Base-by-base conservation (phyloP, 1,284 basidiomycete genomes). In the Rhodotorula sp. region DNA sequence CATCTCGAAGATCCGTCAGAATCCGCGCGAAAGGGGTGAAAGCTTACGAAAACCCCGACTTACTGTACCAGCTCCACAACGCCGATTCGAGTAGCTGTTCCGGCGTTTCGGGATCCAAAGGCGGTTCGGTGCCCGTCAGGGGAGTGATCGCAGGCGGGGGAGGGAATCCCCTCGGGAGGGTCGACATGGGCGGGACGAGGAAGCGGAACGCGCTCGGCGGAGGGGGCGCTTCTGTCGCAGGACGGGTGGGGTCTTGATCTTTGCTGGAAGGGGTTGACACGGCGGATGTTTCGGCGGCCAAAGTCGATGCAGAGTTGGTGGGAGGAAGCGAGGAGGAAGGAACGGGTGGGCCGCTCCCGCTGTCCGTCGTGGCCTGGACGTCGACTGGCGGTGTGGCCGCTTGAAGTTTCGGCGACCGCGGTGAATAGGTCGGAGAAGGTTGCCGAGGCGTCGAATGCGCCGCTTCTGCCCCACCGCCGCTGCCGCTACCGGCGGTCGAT, bases 21-120 rank as follows among this genome's bases (percentile, higher is more conserved):
- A n/a, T n/a, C n/a, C n/a, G n/a, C n/a, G n/a, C n/a, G n/a, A n/a
- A n/a, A n/a, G n/a, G n/a, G n/a, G n/a, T n/a, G n/a, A n/a, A n/a
- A n/a, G n/a, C n/a, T n/a, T n/a, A n/a, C n/a, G n/a, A n/a, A 30
- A 33, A 17, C 30, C 29, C 26, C 18, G 24, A 60, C 33, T n/a
- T n/a, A 33, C 56, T 73, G 37, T 70, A 75, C 65, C 66, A 75
- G 26, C 64, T 63, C 73, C 73, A 75, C 46, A 75, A n/a, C n/a
- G 66, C 65, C 4, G 45, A 49, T 37, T 73, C 64, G 22, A 75
- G 42, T 14, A 75, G 33, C 15, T 59, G 53, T 42, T 69, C 67
- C 4, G 62, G 48, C 12, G 55, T 67, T 55, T 68, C 67, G 3
- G 62, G 56, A 17, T 67, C 65, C 26, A 71, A 44, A 18, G 58